These are phyloP conservation scores for Gamarada debralockiae DNA, from an alignment of 495 filamentous ascomycete genomes.

Conservation along the genomic window DNA sequence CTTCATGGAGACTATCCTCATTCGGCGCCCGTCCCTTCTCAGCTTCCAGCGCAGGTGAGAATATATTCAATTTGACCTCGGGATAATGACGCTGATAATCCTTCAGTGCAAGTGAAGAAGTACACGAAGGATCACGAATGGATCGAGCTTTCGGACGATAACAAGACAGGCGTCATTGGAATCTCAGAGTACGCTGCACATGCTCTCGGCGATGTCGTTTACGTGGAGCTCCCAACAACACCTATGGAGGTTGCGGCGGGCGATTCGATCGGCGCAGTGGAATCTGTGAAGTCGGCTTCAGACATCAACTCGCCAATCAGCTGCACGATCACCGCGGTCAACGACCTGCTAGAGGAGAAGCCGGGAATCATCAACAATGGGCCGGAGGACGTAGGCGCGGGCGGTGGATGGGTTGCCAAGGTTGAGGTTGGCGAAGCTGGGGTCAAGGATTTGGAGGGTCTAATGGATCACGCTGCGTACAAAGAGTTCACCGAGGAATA, in stretches of 20 bases:
- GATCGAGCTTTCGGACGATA: conserved; percentile 79
- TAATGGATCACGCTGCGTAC: conserved; percentile 76
- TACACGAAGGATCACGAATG: conserved; percentile 99
- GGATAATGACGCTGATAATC: conserved; percentile 7
- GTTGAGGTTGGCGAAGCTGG: conserved; percentile 64
- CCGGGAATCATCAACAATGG: conserved; percentile 82
- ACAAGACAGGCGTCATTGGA: conserved; percentile 68
- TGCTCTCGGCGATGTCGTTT: conserved; percentile 92
- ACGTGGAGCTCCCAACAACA: conserved; percentile 79
- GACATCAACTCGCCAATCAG: conserved; percentile 88
- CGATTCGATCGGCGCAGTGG: conserved; percentile 87
- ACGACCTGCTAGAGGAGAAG: conserved; percentile 72
- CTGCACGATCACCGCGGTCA: conserved; percentile 69
- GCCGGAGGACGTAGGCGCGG: conserved; percentile 64
- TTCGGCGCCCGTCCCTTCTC: conserved; percentile 21
- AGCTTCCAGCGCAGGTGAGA: conserved; percentile 13
- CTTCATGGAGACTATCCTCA: conserved; percentile 14
- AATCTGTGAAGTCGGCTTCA: conserved; percentile 95
- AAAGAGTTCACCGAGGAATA: conserved; percentile 36
- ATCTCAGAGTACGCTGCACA: conserved; percentile 89
- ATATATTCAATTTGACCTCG: not conserved
- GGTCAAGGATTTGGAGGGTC: conserved; percentile 60
- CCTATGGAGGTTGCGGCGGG: conserved; percentile 61
- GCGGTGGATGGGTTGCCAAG: conserved; percentile 89
- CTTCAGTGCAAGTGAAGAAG: conserved; percentile 61